Evolutionary conservation across 2,329 filamentous ascomycete genomes (phyloP), one percentile per base, ranked within the genome.

Genomic region (Beauveria pseudobassiana): DNA sequence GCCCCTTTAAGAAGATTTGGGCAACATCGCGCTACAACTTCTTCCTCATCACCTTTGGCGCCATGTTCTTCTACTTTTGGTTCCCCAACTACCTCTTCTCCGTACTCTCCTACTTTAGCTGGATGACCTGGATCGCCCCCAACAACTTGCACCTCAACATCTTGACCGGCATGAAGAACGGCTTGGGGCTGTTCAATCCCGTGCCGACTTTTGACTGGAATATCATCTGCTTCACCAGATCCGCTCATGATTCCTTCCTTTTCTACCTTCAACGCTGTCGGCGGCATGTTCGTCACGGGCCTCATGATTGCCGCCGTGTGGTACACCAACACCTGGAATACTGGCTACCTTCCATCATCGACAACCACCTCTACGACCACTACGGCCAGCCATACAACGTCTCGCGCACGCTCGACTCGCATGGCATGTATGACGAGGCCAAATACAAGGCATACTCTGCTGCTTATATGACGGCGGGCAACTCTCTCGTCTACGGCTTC

Each of bases 281-380:
- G 49, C 1, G 70, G 71, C 1, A 71, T 72, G 69, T 84, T 82
- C 1, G 63, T 85, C 20, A 77, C 80, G 22, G 82, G 82, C 2
- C 76, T 85, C 62, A 67, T 85, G 2, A 61, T 81, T 14, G 80
- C 79, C 65, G 75, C 85, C n/a, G 48, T 70, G 7, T 50, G 82
- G 30, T 77, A 79, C 51, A 74, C 72, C 1, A 80, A 80, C 24
- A 73, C 76, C 0, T 73, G 77, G 70, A 76, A 80, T 64, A 75
- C 80, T 0, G 78, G 81, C 3, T 85, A 84, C 62, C 69, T 87
- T 18, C 83, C 0, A 76, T 86, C 61, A 79, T 82, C 38, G 78
- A 78, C 12, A 80, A 81, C 24, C 75, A 78, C 51, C 78, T 78
- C 0, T 86, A 81, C 63, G 83, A 87, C 70, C 86, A 86, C 62